A percentile compares a stretch with the other conserved stretches of the same genome.
These are phyloP conservation scores for Fusarium dimerum DNA, from an alignment of 2,329 filamentous ascomycete genomes.

Conservation along the genomic window DNA sequence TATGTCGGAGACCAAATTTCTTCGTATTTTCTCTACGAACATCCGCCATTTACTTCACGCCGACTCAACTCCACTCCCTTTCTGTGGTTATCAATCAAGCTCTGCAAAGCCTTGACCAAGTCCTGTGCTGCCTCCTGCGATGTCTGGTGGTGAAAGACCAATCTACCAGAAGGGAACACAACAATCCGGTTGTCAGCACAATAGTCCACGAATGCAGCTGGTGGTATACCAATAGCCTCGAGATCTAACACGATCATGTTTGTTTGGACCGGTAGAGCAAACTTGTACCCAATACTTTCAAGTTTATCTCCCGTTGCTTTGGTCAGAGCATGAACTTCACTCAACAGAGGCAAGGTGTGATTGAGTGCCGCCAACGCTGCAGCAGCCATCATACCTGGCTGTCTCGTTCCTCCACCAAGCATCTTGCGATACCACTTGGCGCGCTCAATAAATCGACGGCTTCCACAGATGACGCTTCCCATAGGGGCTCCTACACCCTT, in stretches of 20 bases:
- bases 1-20: not conserved
- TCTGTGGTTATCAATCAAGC: conserved; percentile 13
- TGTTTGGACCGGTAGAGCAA: conserved; percentile 28
- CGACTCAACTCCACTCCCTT: conserved; percentile 5
- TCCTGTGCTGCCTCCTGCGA: conserved; percentile 11
- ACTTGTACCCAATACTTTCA: conserved; percentile 21
- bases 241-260: conserved; percentile 30
- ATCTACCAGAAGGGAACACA: conserved; percentile 18
- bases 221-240: conserved; percentile 16
- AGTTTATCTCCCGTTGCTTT: conserved; percentile 17
- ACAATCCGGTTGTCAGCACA: conserved; percentile 11
- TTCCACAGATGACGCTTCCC: conserved; percentile 68
- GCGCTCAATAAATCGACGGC: conserved; percentile 33
- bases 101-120: conserved; percentile 15
- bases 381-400: conserved; percentile 69
- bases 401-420: conserved; percentile 70
- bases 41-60: conserved; percentile 11
- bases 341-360: conserved; percentile 22
- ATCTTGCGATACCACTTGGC: conserved; percentile 57
- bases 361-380: conserved; percentile 65
- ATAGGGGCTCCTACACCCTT: conserved; percentile 80
- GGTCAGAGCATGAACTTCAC: conserved; percentile 20
- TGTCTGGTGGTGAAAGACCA: conserved; percentile 23
- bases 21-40: not conserved
- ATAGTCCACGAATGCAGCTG: conserved; percentile 22